Evolutionary conservation across 768 basidiomycete genomes (phyloP).

Genomic region (Pleurotus cornucopiae): DNA sequence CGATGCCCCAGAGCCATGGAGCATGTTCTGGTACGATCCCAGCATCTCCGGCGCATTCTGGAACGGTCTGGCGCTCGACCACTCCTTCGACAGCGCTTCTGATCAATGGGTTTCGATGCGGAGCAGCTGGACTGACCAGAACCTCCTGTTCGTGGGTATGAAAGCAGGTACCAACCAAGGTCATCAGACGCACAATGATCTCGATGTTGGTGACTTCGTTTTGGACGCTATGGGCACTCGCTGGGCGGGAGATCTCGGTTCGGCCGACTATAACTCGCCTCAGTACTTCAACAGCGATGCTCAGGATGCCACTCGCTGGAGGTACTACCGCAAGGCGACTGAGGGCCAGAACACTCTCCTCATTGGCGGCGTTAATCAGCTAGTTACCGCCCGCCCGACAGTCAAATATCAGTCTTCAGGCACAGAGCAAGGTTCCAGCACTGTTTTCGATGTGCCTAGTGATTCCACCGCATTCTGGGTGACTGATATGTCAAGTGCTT

Average conservation of each 20-base stretch:
- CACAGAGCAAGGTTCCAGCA: conserved; percentile 82
- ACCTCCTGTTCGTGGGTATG: conserved; percentile 81
- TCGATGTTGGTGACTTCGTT: conserved; percentile 94
- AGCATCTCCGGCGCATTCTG: conserved; percentile 84
- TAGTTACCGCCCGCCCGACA: conserved; percentile 63
- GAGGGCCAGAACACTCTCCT: conserved; percentile 96
- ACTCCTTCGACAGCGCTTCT: conserved; percentile 64
- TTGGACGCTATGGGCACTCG: conserved; percentile 89
- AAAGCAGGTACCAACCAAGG: conserved; percentile 79
- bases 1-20: conserved; percentile 81
- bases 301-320: conserved; percentile 74
- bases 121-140: conserved; percentile 85
- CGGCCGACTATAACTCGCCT: conserved; percentile 69
- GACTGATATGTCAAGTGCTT: conserved; percentile 76
- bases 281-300: conserved; percentile 76
- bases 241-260: conserved; percentile 94
- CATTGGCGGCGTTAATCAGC: conserved; percentile 74
- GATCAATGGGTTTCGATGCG: conserved; percentile 93
- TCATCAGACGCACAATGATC: conserved; percentile 93
- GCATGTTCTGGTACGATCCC: conserved; percentile 93
- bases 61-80: conserved; percentile 80
- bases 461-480: conserved; percentile 79
- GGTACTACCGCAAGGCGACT: conserved; percentile 94
- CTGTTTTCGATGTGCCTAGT: conserved; percentile 57
- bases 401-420: conserved; percentile 46